These are phyloP conservation scores for Colletotrichum scovillei DNA, from an alignment of 2,329 filamentous ascomycete genomes.

Conservation along the genomic window DNA sequence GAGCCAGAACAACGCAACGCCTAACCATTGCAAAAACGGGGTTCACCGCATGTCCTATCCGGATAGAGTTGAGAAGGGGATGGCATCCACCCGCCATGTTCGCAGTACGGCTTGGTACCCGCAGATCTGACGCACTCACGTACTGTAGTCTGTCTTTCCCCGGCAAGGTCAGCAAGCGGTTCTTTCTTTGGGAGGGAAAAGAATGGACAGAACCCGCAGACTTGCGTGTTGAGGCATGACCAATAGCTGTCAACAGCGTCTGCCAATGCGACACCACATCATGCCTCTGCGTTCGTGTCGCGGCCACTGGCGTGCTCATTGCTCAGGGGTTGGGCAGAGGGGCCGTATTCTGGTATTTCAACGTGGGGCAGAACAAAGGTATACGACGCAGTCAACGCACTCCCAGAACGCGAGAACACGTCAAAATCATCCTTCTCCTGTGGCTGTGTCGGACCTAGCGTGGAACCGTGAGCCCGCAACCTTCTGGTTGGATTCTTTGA, in stretches of 20 bases:
- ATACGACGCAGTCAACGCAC: constrained; percentile 12
- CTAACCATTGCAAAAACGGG: neutral
- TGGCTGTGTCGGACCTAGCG: constrained; percentile 27
- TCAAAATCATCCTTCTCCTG: constrained; percentile 15
- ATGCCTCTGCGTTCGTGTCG: constrained; percentile 13
- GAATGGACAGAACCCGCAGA: constrained; percentile 19
- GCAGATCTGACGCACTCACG: neutral
- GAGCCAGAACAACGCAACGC: constrained; percentile 18
- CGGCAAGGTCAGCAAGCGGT: neutral
- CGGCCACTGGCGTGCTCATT: constrained; percentile 8
- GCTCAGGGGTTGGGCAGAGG: constrained; percentile 15
- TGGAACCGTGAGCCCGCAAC: constrained; percentile 24
- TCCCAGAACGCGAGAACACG: constrained; percentile 6
- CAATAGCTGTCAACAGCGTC: constrained; percentile 6
- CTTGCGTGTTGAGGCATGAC: neutral
- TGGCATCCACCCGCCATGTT: neutral
- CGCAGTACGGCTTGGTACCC: neutral
- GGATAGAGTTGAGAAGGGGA: neutral
- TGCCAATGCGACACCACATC: constrained; percentile 8
- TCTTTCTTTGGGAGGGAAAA: neutral
- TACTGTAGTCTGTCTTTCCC: neutral
- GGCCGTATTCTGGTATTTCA: neutral
- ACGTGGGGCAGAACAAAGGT: constrained; percentile 15
- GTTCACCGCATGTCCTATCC: neutral
- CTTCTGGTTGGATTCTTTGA: constrained; percentile 19